These are phyloP conservation scores for Penicillium freii DNA, from an alignment of 2,329 filamentous ascomycete genomes.

Conservation along the genomic window DNA sequence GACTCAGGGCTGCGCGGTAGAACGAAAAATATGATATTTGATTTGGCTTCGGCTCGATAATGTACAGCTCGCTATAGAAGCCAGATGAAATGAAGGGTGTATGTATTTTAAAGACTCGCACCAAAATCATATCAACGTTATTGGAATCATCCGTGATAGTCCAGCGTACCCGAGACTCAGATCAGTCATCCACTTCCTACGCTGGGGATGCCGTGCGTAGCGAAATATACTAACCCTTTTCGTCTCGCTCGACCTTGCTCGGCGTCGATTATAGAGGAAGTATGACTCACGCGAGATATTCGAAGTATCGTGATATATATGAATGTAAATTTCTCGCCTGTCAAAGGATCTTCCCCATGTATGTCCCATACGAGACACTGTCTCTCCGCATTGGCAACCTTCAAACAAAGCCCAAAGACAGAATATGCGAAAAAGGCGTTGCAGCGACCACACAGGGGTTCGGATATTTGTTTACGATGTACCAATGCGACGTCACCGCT, in stretches of 20 bases:
- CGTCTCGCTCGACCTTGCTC: background rate
- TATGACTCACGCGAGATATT: background rate
- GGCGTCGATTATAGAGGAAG: background rate
- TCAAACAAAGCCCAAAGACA: background rate
- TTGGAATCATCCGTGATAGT: background rate
- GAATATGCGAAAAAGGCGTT: background rate
- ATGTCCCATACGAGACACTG: background rate
- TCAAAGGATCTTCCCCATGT: background rate
- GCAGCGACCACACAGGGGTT: background rate
- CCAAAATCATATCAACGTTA: background rate
- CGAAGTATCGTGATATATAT: background rate
- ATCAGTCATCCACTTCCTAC: background rate
- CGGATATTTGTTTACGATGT: background rate
- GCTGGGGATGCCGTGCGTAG: background rate
- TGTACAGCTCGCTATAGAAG: background rate
- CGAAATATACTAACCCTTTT: background rate
- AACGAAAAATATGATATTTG: background rate
- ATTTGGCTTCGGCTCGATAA: background rate
- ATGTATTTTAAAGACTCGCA: background rate
- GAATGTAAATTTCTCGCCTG: background rate
- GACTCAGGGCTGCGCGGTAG: constrained; percentile 16
- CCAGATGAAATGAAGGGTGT: background rate
- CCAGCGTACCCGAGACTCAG: background rate
- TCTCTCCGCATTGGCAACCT: background rate
- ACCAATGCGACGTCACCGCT: background rate